A percentile compares a stretch with the other conserved stretches of the same genome.
Conservation (phyloP, 2,329 filamentous ascomycete species). For the Sporothrix pallida region DNA sequence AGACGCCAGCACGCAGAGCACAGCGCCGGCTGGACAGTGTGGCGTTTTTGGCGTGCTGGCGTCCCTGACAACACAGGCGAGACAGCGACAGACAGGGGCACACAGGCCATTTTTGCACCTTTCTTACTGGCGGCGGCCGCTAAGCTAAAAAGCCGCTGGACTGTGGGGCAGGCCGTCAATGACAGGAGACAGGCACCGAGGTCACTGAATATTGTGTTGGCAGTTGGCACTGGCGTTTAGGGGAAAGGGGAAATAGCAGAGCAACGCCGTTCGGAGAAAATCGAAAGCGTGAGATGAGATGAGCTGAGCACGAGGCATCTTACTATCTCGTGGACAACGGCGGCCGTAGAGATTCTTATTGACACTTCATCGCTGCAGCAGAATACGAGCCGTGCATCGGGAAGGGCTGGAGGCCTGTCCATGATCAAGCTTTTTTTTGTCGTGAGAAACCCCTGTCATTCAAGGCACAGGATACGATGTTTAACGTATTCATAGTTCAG, state of each 20-base stretch:
- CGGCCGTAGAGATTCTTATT: neutral
- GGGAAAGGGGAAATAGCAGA: neutral
- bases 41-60: slow-evolving; percentile 1
- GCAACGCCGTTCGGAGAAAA: neutral
- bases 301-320: neutral
- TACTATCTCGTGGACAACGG: neutral
- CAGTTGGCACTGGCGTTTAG: neutral
- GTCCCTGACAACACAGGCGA: slow-evolving; percentile 1
- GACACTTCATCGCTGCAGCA: neutral
- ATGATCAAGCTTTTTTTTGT: slow-evolving; percentile 1
- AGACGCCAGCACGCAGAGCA: too few species aligned
- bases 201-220: neutral
- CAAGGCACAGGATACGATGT: neutral
- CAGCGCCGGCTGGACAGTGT: neutral
- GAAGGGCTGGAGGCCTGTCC: neutral
- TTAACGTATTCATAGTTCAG: neutral
- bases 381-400: neutral
- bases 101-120: neutral
- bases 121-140: slow-evolving; percentile 5
- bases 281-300: neutral
- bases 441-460: neutral
- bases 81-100: slow-evolving; percentile 18
- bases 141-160: neutral
- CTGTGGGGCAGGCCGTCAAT: neutral
- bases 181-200: neutral